Conservation (phyloP, 2,329 filamentous ascomycete species). For the Curvularia verruculosa region DNA sequence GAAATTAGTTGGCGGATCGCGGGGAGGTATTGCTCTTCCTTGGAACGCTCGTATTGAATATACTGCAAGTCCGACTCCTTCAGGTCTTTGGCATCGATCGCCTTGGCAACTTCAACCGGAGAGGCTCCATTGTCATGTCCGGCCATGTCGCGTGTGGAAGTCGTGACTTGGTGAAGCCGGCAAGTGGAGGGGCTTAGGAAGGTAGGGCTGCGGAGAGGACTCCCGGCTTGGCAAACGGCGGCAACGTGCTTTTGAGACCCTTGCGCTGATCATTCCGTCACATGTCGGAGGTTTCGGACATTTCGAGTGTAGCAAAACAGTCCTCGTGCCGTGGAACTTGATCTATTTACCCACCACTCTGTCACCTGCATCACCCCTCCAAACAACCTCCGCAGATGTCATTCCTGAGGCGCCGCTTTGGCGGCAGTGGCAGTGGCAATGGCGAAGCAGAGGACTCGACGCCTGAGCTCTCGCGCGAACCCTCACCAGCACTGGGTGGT, state of each 20-base stretch:
- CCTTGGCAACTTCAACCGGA: neutral
- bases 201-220: conserved; percentile 5
- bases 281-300: conserved; percentile 16
- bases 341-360: neutral
- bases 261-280: conserved; percentile 21
- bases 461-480: conserved; percentile 48
- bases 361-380: neutral
- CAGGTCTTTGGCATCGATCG: neutral
- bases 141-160: conserved; percentile 9
- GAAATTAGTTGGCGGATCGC: conserved; percentile 92
- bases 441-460: conserved; percentile 30
- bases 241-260: conserved; percentile 9
- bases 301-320: conserved; percentile 4
- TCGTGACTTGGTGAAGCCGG: conserved; percentile 1
- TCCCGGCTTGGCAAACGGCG: conserved; percentile 12
- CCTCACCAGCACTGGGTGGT: conserved; percentile 40
- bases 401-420: conserved; percentile 47
- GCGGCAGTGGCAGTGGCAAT: conserved; percentile 28
- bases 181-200: conserved; percentile 5
- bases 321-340: neutral
- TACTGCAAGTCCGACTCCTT: conserved; percentile 57
- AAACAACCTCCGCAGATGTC: conserved; percentile 36
- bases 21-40: conserved; percentile 73
- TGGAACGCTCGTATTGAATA: conserved; percentile 63
- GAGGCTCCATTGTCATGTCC: conserved; percentile 4